Percentiles rank a stretch among this genome's conserved stretches.
Evolutionary conservation across 495 filamentous ascomycete genomes (phyloP).

Genomic region (Penicillium simplicissimum): DNA sequence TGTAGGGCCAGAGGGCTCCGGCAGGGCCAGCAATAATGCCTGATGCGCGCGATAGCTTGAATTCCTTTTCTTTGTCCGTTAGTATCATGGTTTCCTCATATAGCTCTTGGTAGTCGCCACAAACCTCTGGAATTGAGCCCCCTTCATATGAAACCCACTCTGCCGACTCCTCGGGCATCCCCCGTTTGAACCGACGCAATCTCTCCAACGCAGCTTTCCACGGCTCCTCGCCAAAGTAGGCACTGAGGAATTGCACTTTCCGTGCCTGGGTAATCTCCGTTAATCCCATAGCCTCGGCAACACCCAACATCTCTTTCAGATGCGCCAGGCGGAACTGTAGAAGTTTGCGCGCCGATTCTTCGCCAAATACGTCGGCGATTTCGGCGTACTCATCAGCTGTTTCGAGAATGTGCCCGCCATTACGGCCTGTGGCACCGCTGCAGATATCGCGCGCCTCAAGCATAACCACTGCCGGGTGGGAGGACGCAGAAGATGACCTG

Average conservation of each 20-base stretch:
- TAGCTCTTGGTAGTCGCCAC: background rate
- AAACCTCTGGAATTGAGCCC: conserved; percentile 27
- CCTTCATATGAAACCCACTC: conserved; percentile 32
- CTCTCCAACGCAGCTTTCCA: conserved; percentile 28
- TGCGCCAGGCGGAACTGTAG: conserved; percentile 35
- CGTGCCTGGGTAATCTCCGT: conserved; percentile 28
- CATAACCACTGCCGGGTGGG: conserved; percentile 56
- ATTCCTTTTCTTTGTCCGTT: conserved; percentile 20
- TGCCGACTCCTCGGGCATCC: conserved; percentile 31
- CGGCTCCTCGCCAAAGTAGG: conserved; percentile 30
- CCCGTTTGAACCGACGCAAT: conserved; percentile 30
- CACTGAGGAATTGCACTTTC: conserved; percentile 36
- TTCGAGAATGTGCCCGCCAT: conserved; percentile 43
- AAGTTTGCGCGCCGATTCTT: conserved; percentile 29
- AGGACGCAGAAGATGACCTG: conserved; percentile 27
- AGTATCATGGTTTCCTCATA: background rate
- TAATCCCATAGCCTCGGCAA: conserved; percentile 33
- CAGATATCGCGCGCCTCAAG: conserved; percentile 79
- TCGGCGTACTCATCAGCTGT: conserved; percentile 33
- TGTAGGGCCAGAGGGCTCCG: conserved; percentile 74
- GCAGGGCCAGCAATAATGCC: conserved; percentile 48
- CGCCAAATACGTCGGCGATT: conserved; percentile 22
- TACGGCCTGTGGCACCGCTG: conserved; percentile 76
- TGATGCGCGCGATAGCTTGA: conserved; percentile 43
- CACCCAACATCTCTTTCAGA: conserved; percentile 31